A percentile compares a stretch with the other conserved stretches of the same genome.
Conservation (phyloP, 306 rosid genomes). For the Fragaria nilgerrensis region DNA sequence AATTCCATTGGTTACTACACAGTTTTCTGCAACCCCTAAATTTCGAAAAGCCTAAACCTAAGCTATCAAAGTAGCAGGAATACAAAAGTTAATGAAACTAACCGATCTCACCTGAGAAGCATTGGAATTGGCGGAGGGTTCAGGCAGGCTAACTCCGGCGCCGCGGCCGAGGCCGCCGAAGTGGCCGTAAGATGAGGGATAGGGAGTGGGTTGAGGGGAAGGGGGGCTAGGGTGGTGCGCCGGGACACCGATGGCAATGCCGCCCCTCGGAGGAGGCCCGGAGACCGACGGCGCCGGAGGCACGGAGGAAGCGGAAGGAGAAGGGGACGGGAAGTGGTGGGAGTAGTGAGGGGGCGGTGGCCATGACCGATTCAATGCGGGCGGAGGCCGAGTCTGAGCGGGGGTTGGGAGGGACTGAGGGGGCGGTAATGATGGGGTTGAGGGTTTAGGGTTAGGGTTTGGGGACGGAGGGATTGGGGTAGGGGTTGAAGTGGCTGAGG, state of each 20-base stretch:
- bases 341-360: constrained; percentile 49
- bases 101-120: constrained; percentile 51
- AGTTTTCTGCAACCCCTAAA: neutral
- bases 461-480: constrained; percentile 21
- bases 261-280: constrained; percentile 42
- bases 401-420: constrained; percentile 35
- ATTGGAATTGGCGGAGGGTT: constrained; percentile 48
- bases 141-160: constrained; percentile 34
- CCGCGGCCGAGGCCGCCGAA: constrained; percentile 75
- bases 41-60: neutral
- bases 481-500: constrained; percentile 26
- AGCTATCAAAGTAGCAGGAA: neutral
- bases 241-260: constrained; percentile 80
- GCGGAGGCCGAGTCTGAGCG: constrained; percentile 50
- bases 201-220: constrained; percentile 39
- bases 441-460: constrained; percentile 42
- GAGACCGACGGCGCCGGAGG: constrained; percentile 47
- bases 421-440: constrained; percentile 21
- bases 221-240: constrained; percentile 56
- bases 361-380: constrained; percentile 50
- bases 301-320: constrained; percentile 38
- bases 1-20: neutral
- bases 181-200: constrained; percentile 77
- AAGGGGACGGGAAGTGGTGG: constrained; percentile 47
- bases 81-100: neutral